Base-by-base conservation (phyloP, 2,329 filamentous ascomycete species). In the Juglanconis juglandina region DNA sequence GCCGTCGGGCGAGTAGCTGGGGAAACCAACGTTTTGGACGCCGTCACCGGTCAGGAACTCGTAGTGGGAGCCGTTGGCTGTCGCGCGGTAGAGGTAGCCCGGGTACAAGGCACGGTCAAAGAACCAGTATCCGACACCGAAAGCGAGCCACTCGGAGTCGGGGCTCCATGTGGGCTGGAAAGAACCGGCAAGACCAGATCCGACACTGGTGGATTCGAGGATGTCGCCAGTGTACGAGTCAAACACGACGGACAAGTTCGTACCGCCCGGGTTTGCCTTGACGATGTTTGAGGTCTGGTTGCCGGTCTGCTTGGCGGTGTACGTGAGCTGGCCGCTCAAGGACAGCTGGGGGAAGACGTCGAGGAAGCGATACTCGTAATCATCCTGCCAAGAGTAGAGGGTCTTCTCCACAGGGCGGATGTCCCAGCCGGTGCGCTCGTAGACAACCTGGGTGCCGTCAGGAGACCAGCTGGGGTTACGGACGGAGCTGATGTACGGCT, bases 361-460 rank as follows among this genome's bases (percentile, higher is more conserved):
- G 49, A 71, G 76, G 68, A 75, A 76, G 24, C 73, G 71, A 61
- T 77, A 77, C 5, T 77, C 76, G 71, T 71, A 78, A 4, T 76
- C 71, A 6, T 47, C 41, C 47, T 77, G 72, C 70, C 70, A 78
- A 62, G 70, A 73, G 63, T 72, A 77, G 5, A 78, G 68, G 47
- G 67, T 47, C 64, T 75, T 74, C 10, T 73, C 71, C 55, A 72
- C 69, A 1, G 71, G 64, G 4, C 75, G 74, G 9, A 67, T 64
- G 4, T 67, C 62, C 67, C 69, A 75, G 14, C 53, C 62, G 2
- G 66, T 41, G 42, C 66, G 67, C 62, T 73, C 66, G 41, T 67
- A 68, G 35, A 67, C 64, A 32, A 67, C 44, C 53, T 65, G 61
- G 13, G 60, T 63, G 10, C 65, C 74, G 30, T 76, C 72, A 0